Conservation (phyloP, 2,329 filamentous ascomycete genomes). For the Aspergillus terreus region DNA sequence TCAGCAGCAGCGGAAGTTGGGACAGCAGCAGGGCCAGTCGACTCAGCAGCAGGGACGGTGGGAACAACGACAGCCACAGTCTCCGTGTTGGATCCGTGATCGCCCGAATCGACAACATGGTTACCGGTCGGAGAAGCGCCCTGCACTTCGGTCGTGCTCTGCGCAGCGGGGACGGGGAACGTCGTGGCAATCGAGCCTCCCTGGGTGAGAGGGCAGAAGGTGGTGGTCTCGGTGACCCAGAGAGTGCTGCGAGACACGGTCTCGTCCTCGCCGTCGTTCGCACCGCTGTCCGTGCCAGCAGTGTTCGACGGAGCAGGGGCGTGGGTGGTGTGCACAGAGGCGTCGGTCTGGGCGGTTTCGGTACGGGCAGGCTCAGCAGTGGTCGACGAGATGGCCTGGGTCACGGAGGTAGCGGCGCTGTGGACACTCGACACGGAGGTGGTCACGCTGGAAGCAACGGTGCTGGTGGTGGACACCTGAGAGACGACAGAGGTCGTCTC, state of each 20-base stretch:
- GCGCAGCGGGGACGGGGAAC: background rate
- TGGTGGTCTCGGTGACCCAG: slow-evolving; percentile 13
- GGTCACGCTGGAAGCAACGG: slow-evolving; percentile 3
- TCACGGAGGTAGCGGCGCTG: background rate
- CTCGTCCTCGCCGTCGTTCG: background rate
- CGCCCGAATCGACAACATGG: background rate
- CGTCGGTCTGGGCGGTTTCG: background rate
- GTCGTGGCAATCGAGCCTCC: background rate
- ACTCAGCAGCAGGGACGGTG: background rate
- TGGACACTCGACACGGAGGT: background rate
- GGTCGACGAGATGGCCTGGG: background rate
- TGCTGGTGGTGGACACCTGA: background rate
- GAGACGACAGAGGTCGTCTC: background rate
- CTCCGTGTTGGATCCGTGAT: background rate
- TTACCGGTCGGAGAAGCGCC: no score
- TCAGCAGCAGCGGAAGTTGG: background rate
- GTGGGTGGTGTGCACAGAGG: background rate
- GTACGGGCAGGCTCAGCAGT: background rate
- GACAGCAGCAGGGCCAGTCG: background rate
- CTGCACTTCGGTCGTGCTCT: background rate
- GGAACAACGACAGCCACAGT: background rate
- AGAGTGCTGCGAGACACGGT: slow-evolving; percentile 7
- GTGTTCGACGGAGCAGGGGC: background rate
- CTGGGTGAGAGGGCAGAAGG: slow-evolving; percentile 14
- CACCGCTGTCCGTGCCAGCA: background rate